Evolutionary conservation across 1,284 basidiomycete genomes (phyloP), one percentile per base, ranked within the genome.

Genomic region (Schizophyllum amplum): DNA sequence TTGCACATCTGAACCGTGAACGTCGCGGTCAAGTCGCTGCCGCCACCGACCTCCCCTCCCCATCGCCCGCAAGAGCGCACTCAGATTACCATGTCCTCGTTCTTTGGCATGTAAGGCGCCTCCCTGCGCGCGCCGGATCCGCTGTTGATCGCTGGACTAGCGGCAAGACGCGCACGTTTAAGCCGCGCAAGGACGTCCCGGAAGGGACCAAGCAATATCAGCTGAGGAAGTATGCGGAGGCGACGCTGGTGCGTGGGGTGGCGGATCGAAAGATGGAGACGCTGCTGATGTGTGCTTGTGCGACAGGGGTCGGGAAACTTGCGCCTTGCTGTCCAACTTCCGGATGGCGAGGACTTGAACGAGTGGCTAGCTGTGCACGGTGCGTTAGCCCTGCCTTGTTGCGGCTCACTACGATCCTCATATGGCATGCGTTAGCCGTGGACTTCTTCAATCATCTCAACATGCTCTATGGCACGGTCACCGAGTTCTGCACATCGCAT

Each of bases 121-220:
- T 21, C 26, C 54, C 53, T 48, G 51, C 20, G 23, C 52, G 50
- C 54, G 51, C 52, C 54, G 42, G 42, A 24, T 54, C 25, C 21
- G 26, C 56, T 26, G 42, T 54, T 64, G 53, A 27, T 54, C 57
- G 59, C 51, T 53, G 47, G 23, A 26, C 42, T 48, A 92, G 89
- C 55, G 89, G 89, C 55, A 94, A 94, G 74, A 93, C 91, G 50
- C 85, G 91, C 58, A 94, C 94, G n/a, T 98, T 98, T 81, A 96
- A 96, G 70, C 94, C 94, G 48, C 86, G 91, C 66, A 94, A 92
- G 75, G 94, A 97, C 72, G 89, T 94, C 24, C 90, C 94, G 6
- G 94, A 96, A 71, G 94, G 94, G 47, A 96, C 94, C 27, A 97
- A 96, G 72, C 94, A 97, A 69, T 97, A 95, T 72, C 95, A 98